Evolutionary conservation across 345 rosid species (phyloP).

Genomic region (Syzygium grande): DNA sequence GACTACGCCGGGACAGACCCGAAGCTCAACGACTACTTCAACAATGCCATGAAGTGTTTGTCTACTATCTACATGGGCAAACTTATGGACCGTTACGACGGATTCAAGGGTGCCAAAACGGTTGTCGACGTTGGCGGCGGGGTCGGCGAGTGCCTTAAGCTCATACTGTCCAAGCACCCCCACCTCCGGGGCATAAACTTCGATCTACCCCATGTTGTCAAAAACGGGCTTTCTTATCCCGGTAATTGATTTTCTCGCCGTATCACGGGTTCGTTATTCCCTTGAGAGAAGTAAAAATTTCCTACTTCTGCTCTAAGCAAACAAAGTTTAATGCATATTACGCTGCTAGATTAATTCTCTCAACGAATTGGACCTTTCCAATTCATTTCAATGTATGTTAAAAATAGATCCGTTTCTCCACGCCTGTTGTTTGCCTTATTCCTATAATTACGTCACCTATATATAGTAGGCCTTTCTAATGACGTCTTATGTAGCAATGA

Average conservation of each 20-base stretch:
- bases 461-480: background rate
- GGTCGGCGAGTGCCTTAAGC: conserved; percentile 5
- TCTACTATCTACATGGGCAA: conserved; percentile 9
- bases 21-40: conserved; percentile 14
- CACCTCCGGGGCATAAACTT: conserved; percentile 17
- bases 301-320: background rate
- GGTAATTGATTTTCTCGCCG: conserved; percentile 1
- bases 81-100: conserved; percentile 13
- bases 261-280: background rate
- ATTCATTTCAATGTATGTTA: background rate
- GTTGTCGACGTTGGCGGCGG: conserved; percentile 30
- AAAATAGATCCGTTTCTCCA: background rate
- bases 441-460: background rate
- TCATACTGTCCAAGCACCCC: conserved; percentile 14
- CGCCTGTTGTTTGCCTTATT: background rate
- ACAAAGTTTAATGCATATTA: background rate
- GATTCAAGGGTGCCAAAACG: conserved; percentile 5
- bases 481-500: background rate
- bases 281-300: background rate
- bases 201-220: conserved; percentile 20
- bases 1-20: conserved; percentile 13
- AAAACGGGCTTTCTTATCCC: conserved; percentile 13
- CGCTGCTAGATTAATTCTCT: background rate
- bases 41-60: conserved; percentile 8
- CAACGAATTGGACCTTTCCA: background rate